Evolutionary conservation across 441 rosid species (phyloP), one percentile per base, ranked within the genome.

Genomic region (California macrophylla): DNA sequence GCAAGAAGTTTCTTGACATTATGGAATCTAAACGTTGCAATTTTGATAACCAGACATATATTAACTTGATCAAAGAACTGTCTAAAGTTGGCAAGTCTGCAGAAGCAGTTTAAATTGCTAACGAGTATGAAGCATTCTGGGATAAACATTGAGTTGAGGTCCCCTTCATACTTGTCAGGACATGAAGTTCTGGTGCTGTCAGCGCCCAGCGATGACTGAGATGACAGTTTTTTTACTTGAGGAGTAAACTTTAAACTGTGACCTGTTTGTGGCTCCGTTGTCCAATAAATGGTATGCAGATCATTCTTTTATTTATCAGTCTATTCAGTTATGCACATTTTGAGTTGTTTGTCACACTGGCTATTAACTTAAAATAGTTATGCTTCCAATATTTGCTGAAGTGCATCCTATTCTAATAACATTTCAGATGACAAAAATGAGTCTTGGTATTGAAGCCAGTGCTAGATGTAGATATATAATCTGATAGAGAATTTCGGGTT

Each of bases 1-100:
- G 86, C 74, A 76, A 81, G 77, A 75, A 78, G 77, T 78, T 84
- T 80, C 81, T 84, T 56, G 62, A 74, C 75, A 69, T 85, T n/a
- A 80, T 85, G 80, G 88, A 85, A 79, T 82, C 84, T 38, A 73
- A 74, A 73, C 76, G 72, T 66, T 79, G 67, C 76, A 26, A 38
- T 64, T 69, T 80, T 47, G 79, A 66, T 80, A 32, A 60, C 8
- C 82, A 79, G 67, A 81, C 87, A 26, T 76, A 79, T 62, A 42
- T 6, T 24, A 76, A 75, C 16, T 68, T 84, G 79, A 82, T 77
- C 36, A 78, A 78, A 68, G 88, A 85, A 78, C 72, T 82, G 36
- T 79, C 84, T 34, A 76, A 84, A 74, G 75, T 58, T 24, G 82
- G 69, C 42, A 81, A 71, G 74, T 66, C 67, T 32, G 54, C 45